Evolutionary conservation across 2,329 filamentous ascomycete genomes (phyloP), one percentile per base, ranked within the genome.

Genomic region (Pyrenochaeta sp.): DNA sequence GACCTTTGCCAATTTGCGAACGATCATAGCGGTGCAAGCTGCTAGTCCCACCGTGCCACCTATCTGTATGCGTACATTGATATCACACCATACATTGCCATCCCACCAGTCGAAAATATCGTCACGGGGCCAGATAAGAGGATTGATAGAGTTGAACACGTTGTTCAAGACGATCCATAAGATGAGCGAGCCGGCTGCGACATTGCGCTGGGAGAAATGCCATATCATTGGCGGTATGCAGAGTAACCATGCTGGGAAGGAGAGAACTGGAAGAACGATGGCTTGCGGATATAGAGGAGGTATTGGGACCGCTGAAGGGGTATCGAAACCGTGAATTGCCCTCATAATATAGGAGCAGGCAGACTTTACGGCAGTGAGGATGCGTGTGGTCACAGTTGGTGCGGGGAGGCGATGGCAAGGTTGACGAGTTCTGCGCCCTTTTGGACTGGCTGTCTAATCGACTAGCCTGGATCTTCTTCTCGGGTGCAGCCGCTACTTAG

Each of bases 41-140:
- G 83, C 77, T 14, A 85, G 71, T 1, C 81, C 85, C 1, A 85
- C 78, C 15, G 78, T 78, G 7, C 79, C 75, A 3, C 82, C 85
- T 20, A 84, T 77, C 53, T 83, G 79, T 30, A 90, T 64, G 56
- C 87, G 86, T 48, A 82, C 78, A 61, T 89, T 81, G 43, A 90
- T 75, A 68, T 91, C 88, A 73, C 88, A 91, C 52, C 88, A 82
- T 2, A 81, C 82, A 4, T 70, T 66, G 4, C 88, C 88, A 52
- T 81, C 72, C 81, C 82, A 90, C 82, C 83, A 86, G 5, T 75
- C 69, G 0, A 65, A 32, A 11, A 82, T 64, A 58, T 88, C 76
- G 58, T 88, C 84, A 7, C 78, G 83, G 0, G 83, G 81, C 88
- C 88, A 91, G 55, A 90, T 81, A 44, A 88, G 69, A 1, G 86